Evolutionary conservation across 1,284 basidiomycete genomes (phyloP).

Genomic region (Hortiboletus rubellus): DNA sequence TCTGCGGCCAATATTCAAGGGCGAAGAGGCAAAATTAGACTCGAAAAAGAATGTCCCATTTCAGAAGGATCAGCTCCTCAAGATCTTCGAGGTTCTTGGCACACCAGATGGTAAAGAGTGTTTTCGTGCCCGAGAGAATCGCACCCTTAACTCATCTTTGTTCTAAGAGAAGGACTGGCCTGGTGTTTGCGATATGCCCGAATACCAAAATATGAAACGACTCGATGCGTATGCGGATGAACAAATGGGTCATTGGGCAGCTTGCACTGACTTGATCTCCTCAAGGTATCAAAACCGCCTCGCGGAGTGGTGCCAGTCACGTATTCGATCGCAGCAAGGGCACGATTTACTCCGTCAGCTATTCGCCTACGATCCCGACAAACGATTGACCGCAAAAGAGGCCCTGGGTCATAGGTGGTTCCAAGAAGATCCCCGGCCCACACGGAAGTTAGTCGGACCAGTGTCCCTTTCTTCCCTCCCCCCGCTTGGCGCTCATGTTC

Average conservation of each 20-base stretch:
- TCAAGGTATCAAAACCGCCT: conserved; percentile 68
- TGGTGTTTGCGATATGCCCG: conserved; percentile 82
- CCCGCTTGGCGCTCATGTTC: conserved; percentile 4
- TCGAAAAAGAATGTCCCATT: conserved; percentile 92
- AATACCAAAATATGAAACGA: conserved; percentile 81
- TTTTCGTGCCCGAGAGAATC: background rate
- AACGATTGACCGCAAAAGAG: conserved; percentile 79
- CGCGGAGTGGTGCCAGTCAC: conserved; percentile 75
- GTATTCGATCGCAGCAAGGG: conserved; percentile 60
- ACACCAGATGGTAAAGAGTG: conserved; percentile 73
- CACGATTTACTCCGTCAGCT: conserved; percentile 84
- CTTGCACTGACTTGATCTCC: conserved; percentile 4
- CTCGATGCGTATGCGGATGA: conserved; percentile 64
- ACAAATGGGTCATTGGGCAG: background rate
- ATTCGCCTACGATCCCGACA: conserved; percentile 90
- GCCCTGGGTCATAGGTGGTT: conserved; percentile 85
- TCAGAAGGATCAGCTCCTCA: conserved; percentile 90
- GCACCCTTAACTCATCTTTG: conserved; percentile 1
- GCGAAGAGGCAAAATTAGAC: conserved; percentile 97
- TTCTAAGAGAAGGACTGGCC: conserved; percentile 81
- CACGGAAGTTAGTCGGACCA: conserved; percentile 57
- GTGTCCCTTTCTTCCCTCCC: background rate
- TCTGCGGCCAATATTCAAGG: conserved; percentile 96
- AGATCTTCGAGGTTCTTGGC: conserved; percentile 94
- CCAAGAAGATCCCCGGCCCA: conserved; percentile 72